Evolutionary conservation across 306 rosid genomes (phyloP).

Genomic region (Glycine latifolia): DNA sequence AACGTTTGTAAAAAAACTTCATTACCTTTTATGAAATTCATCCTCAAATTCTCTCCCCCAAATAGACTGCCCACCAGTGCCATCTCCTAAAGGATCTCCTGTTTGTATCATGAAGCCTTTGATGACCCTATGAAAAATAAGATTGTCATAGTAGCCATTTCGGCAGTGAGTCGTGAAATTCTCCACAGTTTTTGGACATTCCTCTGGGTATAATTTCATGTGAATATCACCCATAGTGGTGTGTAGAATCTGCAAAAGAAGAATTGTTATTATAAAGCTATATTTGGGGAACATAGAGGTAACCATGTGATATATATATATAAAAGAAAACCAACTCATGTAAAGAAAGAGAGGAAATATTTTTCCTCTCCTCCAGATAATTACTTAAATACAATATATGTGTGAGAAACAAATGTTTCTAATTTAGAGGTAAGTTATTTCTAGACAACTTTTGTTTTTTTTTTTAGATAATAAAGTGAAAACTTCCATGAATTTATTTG

Average conservation of each 20-base stretch:
- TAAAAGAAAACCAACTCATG: too few relatives aligned
- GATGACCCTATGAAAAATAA: constrained; percentile 94
- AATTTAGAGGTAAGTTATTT: too few relatives aligned
- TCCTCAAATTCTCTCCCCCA: constrained; percentile 99
- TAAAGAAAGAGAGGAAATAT: too few relatives aligned
- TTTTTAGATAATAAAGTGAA: too few relatives aligned
- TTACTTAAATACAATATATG: too few relatives aligned
- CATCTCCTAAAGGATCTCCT: constrained; percentile 99
- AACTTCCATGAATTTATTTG: too few relatives aligned
- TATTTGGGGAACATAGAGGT: too few relatives aligned
- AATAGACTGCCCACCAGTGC: constrained; percentile 97
- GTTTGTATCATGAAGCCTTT: constrained; percentile 99
- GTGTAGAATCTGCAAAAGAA: constrained; percentile 73
- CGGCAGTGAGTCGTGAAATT: constrained; percentile 97
- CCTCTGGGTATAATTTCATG: constrained; percentile 95
- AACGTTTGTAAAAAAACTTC: constrained; percentile 14
- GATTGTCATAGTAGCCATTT: constrained; percentile 94
- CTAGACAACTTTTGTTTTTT: too few relatives aligned
- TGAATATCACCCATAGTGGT: constrained; percentile 98
- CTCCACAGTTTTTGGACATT: constrained; percentile 98
- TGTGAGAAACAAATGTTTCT: too few relatives aligned
- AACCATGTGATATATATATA: too few relatives aligned
- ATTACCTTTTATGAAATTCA: constrained; percentile 96
- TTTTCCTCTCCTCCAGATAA: too few relatives aligned
- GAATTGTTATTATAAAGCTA: constrained; percentile 14